Percentiles rank a stretch among this genome's conserved stretches.
phyloP scores from a whole-genome alignment of 2,329 filamentous ascomycete genomes.

The Emergomyces pasteurianus region DNA sequence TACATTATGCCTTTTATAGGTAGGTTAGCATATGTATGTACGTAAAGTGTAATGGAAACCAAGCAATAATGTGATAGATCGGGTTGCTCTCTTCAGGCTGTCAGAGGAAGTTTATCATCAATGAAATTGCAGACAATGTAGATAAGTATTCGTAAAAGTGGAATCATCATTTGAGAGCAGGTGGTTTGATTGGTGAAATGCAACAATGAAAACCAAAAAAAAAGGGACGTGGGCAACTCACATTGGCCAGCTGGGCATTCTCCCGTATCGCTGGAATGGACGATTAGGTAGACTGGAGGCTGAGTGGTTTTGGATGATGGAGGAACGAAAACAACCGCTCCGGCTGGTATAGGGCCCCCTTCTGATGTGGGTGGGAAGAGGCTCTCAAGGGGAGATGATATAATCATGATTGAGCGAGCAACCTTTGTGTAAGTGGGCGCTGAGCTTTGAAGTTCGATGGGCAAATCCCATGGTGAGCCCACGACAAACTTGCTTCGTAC shows the following conservation, averaged over 20 bases:
- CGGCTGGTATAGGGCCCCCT: constrained; percentile 62
- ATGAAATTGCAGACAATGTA: constrained; percentile 96
- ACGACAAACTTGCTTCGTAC: constrained; percentile 27
- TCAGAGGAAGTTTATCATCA: constrained; percentile 81
- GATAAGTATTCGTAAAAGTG: constrained; percentile 86
- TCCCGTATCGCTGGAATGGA: constrained; percentile 81
- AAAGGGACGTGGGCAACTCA: constrained; percentile 49
- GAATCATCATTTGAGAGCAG: constrained; percentile 64
- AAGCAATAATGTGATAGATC: constrained; percentile 1
- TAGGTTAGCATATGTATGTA: not conserved
- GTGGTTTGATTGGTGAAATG: constrained; percentile 3
- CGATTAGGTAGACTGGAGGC: constrained; percentile 48
- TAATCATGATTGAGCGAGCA: constrained; percentile 54
- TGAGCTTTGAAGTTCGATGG: constrained; percentile 8
- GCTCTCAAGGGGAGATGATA: constrained; percentile 51
- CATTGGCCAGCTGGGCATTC: constrained; percentile 83
- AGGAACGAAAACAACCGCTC: constrained; percentile 38
- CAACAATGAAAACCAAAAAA: constrained; percentile 6
- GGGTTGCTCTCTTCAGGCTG: constrained; percentile 58
- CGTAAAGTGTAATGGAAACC: not conserved
- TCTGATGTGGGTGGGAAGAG: constrained; percentile 64
- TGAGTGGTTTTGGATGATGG: constrained; percentile 17
- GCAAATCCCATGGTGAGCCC: constrained; percentile 28
- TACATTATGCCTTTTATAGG: constrained; percentile 45
- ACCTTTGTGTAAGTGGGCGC: constrained; percentile 26